Base-by-base conservation (phyloP, 208 protist species). In the Porcisia deanei region DNA sequence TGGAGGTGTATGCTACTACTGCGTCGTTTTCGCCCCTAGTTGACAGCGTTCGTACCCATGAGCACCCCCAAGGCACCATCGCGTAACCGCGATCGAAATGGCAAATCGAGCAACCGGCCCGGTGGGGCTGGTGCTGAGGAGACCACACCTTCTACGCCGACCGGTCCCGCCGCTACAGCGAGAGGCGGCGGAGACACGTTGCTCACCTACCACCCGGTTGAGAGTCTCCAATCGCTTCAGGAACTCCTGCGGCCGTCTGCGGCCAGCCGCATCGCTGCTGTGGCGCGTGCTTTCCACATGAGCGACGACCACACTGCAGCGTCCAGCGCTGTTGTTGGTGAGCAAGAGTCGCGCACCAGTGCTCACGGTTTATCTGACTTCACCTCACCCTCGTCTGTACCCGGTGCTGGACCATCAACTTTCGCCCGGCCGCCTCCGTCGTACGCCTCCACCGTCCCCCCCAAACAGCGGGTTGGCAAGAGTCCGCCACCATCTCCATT, bases 231-330 rank as follows among this genome's bases (percentile, higher is more conserved):
- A 1, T 66, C 22, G 10, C 67, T 82, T 34, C 52, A 75, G 41
- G 73, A 82, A 58, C 47, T 82, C 4, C 64, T 82, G 59, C 78
- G 78, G 18, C 73, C 78, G 14, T 58, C 59, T 10, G 78, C 78
- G 6, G 73, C 68, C 52, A 64, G 45, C 34, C 73, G 78, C 41
- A 57, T 82, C 53, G 73, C 78, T 8, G 73, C 73, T 3, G 73
- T 34, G 12, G 72, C 78, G 43, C 73, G 39, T 2, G 20, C 30
- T 25, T 37, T 82, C 3, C 73, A 75, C 34, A 37, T 78, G 67
- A 60, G 63, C 18, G 66, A 34, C 47, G 47, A 25, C 66, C 10
- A 39, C 39, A 30, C 14, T n/a, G 25, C 47, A 41, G 47, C 47
- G 1, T 12, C 47, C 30, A 7, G 25, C 39, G 47, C 66, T 30